A percentile compares a stretch with the other conserved stretches of the same genome.
Conservation (phyloP, 805 yeast genomes). For the Teunomyces pallodes region DNA sequence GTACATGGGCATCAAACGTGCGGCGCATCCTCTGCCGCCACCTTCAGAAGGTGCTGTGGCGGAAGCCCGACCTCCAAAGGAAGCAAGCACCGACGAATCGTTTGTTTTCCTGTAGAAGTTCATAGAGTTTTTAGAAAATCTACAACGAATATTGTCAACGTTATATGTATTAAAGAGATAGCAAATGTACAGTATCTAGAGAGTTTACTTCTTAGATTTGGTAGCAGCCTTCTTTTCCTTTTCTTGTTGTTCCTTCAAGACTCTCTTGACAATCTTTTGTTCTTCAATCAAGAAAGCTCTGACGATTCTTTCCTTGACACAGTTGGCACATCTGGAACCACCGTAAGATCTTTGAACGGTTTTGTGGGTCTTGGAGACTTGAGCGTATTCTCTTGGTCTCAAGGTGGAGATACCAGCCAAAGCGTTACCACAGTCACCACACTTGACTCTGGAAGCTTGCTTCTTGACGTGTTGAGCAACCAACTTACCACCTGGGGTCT, state of each 20-base stretch:
- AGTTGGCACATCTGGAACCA: slow-evolving; percentile 97
- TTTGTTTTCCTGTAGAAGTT: not conserved
- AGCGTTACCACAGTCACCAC: slow-evolving; percentile 84
- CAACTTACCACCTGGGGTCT: slow-evolving; percentile 99
- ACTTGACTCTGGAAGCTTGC: slow-evolving; percentile 80
- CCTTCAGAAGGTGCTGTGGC: not conserved
- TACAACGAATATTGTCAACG: not conserved
- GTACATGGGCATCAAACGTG: slow-evolving; percentile 19
- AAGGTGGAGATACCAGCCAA: slow-evolving; percentile 88
- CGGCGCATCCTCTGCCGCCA: not conserved
- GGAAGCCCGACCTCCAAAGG: not conserved
- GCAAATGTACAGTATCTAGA: slow-evolving; percentile 3
- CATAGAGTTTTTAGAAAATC: not conserved
- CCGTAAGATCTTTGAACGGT: slow-evolving; percentile 99
- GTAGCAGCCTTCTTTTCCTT: slow-evolving; percentile 62
- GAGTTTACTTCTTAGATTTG: slow-evolving; percentile 32
- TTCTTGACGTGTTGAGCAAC: slow-evolving; percentile 97
- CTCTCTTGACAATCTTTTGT: slow-evolving; percentile 99
- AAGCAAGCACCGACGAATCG: not conserved
- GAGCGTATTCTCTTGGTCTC: slow-evolving; percentile 98
- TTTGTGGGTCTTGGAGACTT: slow-evolving; percentile 93
- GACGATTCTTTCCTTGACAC: slow-evolving; percentile 98
- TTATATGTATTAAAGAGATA: slow-evolving; percentile 11
- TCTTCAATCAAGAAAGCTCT: slow-evolving; percentile 99
- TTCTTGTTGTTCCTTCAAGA: slow-evolving; percentile 92